Percentiles rank a stretch among this genome's conserved stretches.
phyloP scores from a whole-genome alignment of 768 basidiomycete genomes.

The Termitomyces titanicus region DNA sequence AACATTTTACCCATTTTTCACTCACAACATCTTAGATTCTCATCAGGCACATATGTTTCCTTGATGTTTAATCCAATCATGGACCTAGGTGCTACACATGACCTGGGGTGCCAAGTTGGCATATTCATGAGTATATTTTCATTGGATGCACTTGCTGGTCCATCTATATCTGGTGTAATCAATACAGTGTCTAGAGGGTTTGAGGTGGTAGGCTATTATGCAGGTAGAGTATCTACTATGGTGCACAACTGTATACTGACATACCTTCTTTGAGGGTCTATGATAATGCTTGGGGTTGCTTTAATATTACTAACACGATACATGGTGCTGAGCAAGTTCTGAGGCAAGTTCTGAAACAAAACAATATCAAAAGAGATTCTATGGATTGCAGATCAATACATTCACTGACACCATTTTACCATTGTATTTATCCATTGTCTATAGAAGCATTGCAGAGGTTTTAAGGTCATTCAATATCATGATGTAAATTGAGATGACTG shows the following conservation, averaged over 20 bases:
- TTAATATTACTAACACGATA: constrained; percentile 15
- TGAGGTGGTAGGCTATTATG: constrained; percentile 40
- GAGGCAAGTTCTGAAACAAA: constrained; percentile 18
- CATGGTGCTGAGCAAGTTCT: constrained; percentile 11
- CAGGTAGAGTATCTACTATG: constrained; percentile 6
- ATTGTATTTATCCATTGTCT: no score
- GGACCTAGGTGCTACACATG: constrained; percentile 53
- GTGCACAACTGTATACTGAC: not conserved
- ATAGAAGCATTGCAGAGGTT: no score
- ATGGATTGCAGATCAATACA: no score
- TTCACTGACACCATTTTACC: no score
- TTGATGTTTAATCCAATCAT: constrained; percentile 56
- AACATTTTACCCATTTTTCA: not conserved
- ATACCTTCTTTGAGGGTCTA: constrained; percentile 10
- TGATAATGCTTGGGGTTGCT: constrained; percentile 13
- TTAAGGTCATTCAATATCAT: no score
- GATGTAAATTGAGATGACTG: no score
- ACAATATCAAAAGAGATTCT: no score
- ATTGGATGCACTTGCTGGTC: constrained; percentile 64
- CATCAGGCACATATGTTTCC: no score
- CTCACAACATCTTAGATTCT: constrained; percentile 35
- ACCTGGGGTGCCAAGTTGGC: constrained; percentile 63
- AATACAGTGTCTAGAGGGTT: constrained; percentile 49
- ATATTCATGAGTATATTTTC: constrained; percentile 61
- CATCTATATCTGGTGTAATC: constrained; percentile 74